Evolutionary conservation across 352 stramenopile species (phyloP).

Genomic region (Phytophthora fragariaefolia): DNA sequence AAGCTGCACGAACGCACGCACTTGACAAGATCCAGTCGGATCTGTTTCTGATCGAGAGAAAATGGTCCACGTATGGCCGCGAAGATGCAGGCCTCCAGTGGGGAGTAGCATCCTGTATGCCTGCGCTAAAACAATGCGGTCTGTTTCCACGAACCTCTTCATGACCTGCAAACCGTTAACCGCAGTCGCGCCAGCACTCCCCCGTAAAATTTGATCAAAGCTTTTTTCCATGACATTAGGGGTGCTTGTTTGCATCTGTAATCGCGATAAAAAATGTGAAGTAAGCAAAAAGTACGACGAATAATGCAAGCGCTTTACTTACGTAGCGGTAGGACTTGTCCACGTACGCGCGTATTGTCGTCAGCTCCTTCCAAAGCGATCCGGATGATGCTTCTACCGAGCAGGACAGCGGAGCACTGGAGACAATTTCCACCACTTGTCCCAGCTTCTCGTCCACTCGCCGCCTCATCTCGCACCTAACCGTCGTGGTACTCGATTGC

Average conservation of each 20-base stretch:
- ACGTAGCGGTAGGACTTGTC: conserved; percentile 38
- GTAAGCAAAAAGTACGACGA: background rate
- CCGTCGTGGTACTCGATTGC: background rate
- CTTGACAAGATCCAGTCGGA: background rate
- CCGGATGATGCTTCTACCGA: conserved; percentile 15
- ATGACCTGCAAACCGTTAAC: conserved; percentile 36
- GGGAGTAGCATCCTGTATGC: conserved; percentile 22
- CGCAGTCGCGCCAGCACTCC: conserved; percentile 18
- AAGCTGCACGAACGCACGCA: conserved; percentile 24
- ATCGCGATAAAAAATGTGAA: too few relatives aligned
- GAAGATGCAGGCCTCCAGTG: conserved; percentile 23
- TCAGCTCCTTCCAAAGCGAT: conserved; percentile 36
- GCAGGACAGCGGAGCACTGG: conserved; percentile 34
- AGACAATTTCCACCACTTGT: conserved; percentile 33
- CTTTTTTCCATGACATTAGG: conserved; percentile 31
- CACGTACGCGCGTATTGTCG: conserved; percentile 23
- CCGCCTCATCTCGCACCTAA: conserved; percentile 33
- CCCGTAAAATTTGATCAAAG: conserved; percentile 25
- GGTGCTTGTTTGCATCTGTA: conserved; percentile 20
- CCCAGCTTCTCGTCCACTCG: conserved; percentile 21
- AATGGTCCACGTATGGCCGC: conserved; percentile 32
- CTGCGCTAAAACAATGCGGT: conserved; percentile 23
- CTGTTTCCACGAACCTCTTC: conserved; percentile 25
- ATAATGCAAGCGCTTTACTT: conserved; percentile 10
- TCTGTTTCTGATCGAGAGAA: conserved; percentile 5